These are phyloP conservation scores for Termitomyces sp. DNA, from an alignment of 768 basidiomycete genomes.

Conservation along the genomic window DNA sequence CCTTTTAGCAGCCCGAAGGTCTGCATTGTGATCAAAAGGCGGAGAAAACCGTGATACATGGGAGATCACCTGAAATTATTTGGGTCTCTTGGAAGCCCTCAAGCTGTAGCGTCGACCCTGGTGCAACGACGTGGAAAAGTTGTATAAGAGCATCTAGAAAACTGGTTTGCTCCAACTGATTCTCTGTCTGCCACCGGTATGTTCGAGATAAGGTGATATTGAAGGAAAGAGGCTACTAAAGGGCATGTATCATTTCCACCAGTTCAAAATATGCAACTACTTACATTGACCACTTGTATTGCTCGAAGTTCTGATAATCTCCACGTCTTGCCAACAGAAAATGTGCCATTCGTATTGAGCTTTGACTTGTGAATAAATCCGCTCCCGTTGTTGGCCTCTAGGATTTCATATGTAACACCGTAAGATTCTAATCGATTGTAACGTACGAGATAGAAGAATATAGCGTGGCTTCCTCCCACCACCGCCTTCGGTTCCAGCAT, in stretches of 20 bases:
- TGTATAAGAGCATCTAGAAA: constrained; percentile 69
- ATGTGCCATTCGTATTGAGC: constrained; percentile 88
- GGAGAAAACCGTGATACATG: background rate
- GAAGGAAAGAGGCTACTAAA: constrained; percentile 54
- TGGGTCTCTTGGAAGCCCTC: constrained; percentile 51
- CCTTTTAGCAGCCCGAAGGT: constrained; percentile 9
- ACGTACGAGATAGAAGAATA: constrained; percentile 86
- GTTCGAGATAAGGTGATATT: constrained; percentile 85
- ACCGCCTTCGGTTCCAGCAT: constrained; percentile 60
- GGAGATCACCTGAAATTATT: constrained; percentile 26
- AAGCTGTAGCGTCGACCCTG: constrained; percentile 45
- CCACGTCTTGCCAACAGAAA: constrained; percentile 99
- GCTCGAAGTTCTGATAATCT: constrained; percentile 73
- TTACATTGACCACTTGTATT: constrained; percentile 71
- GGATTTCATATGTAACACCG: constrained; percentile 7
- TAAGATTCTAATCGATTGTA: constrained; percentile 5
- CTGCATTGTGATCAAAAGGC: background rate
- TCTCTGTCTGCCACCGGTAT: constrained; percentile 88
- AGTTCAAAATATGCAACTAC: constrained; percentile 21
- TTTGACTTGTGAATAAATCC: constrained; percentile 95
- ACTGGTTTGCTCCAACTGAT: constrained; percentile 57
- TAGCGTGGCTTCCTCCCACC: constrained; percentile 83
- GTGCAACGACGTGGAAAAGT: constrained; percentile 48
- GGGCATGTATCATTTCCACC: constrained; percentile 9
- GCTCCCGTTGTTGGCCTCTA: constrained; percentile 57